Evolutionary conservation across 169 alveolate genomes (phyloP), one percentile per base, ranked within the genome.

Genomic region (Babesia bigemina): DNA sequence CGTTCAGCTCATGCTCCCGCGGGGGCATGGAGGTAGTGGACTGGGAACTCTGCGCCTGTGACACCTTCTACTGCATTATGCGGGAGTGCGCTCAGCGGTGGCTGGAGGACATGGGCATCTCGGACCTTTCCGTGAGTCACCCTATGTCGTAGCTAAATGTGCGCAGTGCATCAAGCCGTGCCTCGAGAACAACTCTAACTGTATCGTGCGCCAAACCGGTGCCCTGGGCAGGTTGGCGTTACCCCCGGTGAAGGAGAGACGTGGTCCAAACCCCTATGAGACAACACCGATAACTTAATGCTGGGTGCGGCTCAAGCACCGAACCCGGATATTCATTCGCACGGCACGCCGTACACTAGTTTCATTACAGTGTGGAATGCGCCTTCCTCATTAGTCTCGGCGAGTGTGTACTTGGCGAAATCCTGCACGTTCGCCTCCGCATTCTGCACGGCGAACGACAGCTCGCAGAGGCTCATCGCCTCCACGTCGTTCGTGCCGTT

Each of bases 401-500:
- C 56, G 21, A 78, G 67, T n/a, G 60, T 53, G 72, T 75, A 81
- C 61, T 70, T 81, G 3, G 88, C 88, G 42, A 71, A 75, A 47
- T 45, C 60, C 44, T 61, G 62, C 17, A 81, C 88, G 44, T 44
- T 44, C 28, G 57, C 58, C 13, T 58, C 47, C 8, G 88, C 67
- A 72, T 81, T 72, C 13, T 48, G 66, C 17, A 81, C 88, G 19
- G 85, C 85, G 55, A 81, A 81, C n/a, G 88, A 81, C 39, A 71
- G 13, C 26, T 59, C 79, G 60, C 62, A 63, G 49, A 81, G 85
- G 36, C 29, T 56, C 88, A 81, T 81, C 33, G 75, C 69, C 49
- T 83, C 90, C n/a, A 83, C 61, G 49, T 83, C 90, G 52, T 83
- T 83, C 3, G 67, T 67, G 19, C 86, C 86, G 71, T 83, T 76